A percentile compares a stretch with the other conserved stretches of the same genome.
These are phyloP conservation scores for Nannochloris sp. DNA, from an alignment of 139 green algal genomes.

Conservation along the genomic window DNA sequence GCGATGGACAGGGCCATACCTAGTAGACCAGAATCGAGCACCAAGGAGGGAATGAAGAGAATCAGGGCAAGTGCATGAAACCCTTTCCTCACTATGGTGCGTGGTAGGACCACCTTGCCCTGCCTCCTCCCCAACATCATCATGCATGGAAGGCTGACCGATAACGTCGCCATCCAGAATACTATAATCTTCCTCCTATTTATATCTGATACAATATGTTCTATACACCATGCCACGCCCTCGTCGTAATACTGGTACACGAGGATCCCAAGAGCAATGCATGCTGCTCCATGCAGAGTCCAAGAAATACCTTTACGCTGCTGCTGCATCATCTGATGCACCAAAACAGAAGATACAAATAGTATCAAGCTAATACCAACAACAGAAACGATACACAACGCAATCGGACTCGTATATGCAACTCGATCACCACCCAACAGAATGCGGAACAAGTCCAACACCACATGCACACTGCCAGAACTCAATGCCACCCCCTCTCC, in stretches of 20 bases:
- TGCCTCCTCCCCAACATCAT: not conserved
- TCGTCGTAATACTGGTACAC: too few relatives aligned
- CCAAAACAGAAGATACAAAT: not conserved
- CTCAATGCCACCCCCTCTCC: not conserved
- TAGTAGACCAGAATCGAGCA: slow-evolving; percentile 53
- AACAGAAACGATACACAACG: not conserved
- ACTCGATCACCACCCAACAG: not conserved
- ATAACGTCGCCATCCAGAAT: not conserved
- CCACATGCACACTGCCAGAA: not conserved
- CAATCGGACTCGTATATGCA: not conserved
- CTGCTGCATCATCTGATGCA: not conserved
- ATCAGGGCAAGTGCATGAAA: slow-evolving; percentile 65
- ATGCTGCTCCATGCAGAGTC: too few relatives aligned
- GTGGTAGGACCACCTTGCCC: not conserved
- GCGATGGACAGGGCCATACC: slow-evolving; percentile 40
- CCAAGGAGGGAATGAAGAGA: slow-evolving; percentile 63
- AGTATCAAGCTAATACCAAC: not conserved
- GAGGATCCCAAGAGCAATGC: too few relatives aligned
- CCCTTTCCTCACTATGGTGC: slow-evolving; percentile 46
- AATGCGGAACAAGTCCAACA: not conserved
- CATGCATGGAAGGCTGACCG: slow-evolving; percentile 1
- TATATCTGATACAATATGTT: too few relatives aligned
- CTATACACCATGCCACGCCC: too few relatives aligned
- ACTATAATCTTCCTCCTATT: not conserved
- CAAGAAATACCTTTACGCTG: too few relatives aligned